Base-by-base conservation (phyloP, 2,329 filamentous ascomycete genomes). In the Penicillium sclerotigenum region DNA sequence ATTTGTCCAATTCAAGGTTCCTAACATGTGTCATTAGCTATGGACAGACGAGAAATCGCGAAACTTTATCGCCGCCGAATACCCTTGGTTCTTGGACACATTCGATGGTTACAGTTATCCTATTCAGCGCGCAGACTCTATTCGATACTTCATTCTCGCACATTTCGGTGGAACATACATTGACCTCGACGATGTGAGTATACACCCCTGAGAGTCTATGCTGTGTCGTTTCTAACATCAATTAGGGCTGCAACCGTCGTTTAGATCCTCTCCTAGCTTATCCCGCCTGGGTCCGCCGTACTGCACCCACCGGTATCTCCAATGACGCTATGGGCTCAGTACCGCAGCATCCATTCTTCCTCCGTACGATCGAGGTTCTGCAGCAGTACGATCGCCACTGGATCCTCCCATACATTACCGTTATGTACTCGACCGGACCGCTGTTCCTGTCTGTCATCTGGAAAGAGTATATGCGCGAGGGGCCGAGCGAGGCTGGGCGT, bases 151-250 rank as follows among this genome's bases (percentile, higher is more conserved):
- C 69, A 80, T 91, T 20, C 80, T 94, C 31, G 81, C 86, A 51
- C 84, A 90, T 72, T 92, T 84, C 69, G 90, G 90, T 53, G 90
- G 90, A 38, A 86, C 91, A 54, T 93, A 93, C 73, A 85, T 93
- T 63, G 89, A 94, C 68, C 76, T 93, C 46, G 89, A 94, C 72
- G 86, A 86, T 72, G 82, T 83, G 72, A 42, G 81, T 70, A 34
- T 14, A 43, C 10, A 8, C n/a, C 34, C 2, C 16, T 11, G 16
- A 13, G 11, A 43, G 11, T 18, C 37, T 5, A 2, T 43, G 16
- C 5, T 20, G 9, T 14, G 1, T 2, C 38, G 20, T 45, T 58
- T 29, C 61, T 66, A 42, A 66, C 51, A 22, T 13, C 41, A 45
- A 46, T 13, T 47, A 86, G 83, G 87, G 87, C 64, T 90, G 87